Base-by-base conservation (phyloP, 2,329 filamentous ascomycete species). In the Thelonectria blattea region DNA sequence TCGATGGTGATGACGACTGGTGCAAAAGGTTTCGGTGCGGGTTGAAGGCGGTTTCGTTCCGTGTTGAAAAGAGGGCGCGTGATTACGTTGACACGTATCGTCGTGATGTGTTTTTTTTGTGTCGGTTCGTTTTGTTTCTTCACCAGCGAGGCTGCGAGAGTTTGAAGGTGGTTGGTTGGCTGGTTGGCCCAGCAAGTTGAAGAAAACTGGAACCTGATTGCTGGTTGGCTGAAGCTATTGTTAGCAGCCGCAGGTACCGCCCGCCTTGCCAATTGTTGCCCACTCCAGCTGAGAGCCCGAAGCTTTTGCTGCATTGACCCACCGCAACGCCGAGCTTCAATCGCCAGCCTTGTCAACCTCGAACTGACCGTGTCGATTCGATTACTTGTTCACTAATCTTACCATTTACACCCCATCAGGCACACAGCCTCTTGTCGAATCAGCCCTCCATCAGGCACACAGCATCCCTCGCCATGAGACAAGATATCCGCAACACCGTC, bases 401-500 rank as follows among this genome's bases (percentile, higher is more conserved):
- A 3, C n/a, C n/a, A 27, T 6, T 37, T 30, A 30, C 37, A 11
- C 45, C 32, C 17, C 42, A 37, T 22, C 6, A 10, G 2, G n/a
- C 11, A 41, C n/a, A 15, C 12, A 32, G 42, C 17, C 24, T 39
- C 17, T 15, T 20, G 18, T 30, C 8, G 17, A 20, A n/a, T 6
- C 17, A 9, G 3, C 8, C 17, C 5, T 6, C 37, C 3, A 5
- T 8, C 17, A n/a, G 15, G 11, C 14, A n/a, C 22, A 45, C 17
- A 27, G 14, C 17, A 18, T 5, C 46, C n/a, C 18, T 18, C 71
- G 69, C 61, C 14, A 85, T 86, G 84, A 75, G 76, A 62, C 72
- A 76, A 58, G 76, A 74, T 45, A 73, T 79, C 63, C 80, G 86
- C 73, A 88, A 84, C 75, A 98, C 95, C 7, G 91, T 98, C 64